Conservation (phyloP, 169 alveolate species). For the Eimeria necatrix region DNA sequence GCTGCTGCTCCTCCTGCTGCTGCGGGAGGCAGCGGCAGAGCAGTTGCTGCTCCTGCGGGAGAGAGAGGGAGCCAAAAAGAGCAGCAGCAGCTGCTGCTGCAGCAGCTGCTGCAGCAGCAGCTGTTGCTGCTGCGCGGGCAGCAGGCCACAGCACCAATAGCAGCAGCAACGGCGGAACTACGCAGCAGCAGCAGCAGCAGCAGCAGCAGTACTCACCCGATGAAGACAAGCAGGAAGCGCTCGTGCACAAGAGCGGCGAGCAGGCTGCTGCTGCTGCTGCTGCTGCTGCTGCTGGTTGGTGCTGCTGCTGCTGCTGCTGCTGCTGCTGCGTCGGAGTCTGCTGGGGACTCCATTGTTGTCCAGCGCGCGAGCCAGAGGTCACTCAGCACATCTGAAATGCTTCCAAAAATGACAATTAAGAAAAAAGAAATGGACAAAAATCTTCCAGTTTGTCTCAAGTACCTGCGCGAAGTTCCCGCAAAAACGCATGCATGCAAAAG, state of each 20-base stretch:
- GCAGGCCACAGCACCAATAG: not conserved
- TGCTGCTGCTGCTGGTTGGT: not conserved
- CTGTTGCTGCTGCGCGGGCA: too few relatives aligned
- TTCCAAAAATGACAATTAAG: not conserved
- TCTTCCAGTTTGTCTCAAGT: constrained; percentile 44
- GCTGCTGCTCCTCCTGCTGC: too few relatives aligned
- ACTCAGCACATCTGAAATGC: constrained; percentile 61
- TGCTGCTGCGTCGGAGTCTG: not conserved
- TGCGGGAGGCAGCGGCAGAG: too few relatives aligned
- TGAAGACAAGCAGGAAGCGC: constrained; percentile 2
- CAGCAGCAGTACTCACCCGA: not conserved
- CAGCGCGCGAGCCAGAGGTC: constrained; percentile 71
- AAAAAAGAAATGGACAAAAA: not conserved
- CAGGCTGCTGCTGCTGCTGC: constrained; percentile 32
- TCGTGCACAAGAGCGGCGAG: not conserved
- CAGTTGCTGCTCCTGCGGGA: too few relatives aligned
- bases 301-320: not conserved
- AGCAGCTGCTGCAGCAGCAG: too few relatives aligned
- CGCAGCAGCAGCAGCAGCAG: not conserved
- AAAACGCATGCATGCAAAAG: not conserved
- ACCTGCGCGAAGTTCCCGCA: constrained; percentile 30
- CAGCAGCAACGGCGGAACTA: not conserved
- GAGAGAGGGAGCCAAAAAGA: too few relatives aligned
- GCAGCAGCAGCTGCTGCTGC: too few relatives aligned
- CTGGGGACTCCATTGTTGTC: not conserved